phyloP scores from a whole-genome alignment of 1,139 yeast species.

The Debaryomyces sp. region DNA sequence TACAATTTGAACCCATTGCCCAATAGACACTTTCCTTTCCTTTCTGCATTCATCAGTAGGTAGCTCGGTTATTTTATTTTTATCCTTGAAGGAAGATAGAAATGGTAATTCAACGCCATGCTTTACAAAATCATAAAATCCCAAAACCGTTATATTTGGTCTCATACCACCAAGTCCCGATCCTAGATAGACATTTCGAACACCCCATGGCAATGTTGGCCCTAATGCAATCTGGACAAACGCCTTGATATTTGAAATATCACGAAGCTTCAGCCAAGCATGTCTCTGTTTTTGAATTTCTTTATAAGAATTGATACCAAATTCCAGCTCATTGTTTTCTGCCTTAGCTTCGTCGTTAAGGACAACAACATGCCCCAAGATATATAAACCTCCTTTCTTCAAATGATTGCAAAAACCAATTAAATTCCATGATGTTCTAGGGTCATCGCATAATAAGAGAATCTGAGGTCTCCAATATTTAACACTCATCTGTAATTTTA shows the following conservation, averaged over 20 bases:
- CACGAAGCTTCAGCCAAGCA: slow-evolving; percentile 86
- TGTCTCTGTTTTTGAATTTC: slow-evolving; percentile 72
- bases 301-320: slow-evolving; percentile 44
- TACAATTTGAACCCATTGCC: slow-evolving; percentile 89
- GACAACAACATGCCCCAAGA: slow-evolving; percentile 87
- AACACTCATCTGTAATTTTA: slow-evolving; percentile 84
- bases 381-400: slow-evolving; percentile 91
- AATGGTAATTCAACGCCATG: slow-evolving; percentile 40
- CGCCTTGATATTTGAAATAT: slow-evolving; percentile 77
- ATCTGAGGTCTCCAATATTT: slow-evolving; percentile 98
- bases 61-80: slow-evolving; percentile 31
- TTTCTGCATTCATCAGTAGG: slow-evolving; percentile 84
- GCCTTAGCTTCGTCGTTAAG: slow-evolving; percentile 45
- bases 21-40: slow-evolving; percentile 68
- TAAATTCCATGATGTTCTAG: slow-evolving; percentile 86
- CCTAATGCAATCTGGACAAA: slow-evolving; percentile 92
- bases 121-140: slow-evolving; percentile 70
- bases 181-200: slow-evolving; percentile 84
- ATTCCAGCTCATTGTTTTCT: slow-evolving; percentile 23
- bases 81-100: slow-evolving; percentile 19
- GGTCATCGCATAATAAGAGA: slow-evolving; percentile 82
- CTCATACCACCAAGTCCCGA: slow-evolving; percentile 97
- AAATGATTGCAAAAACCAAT: slow-evolving; percentile 93
- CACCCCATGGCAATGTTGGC: slow-evolving; percentile 94
- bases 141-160: slow-evolving; percentile 91